A percentile compares a stretch with the other conserved stretches of the same genome.
These are phyloP conservation scores for Polyplosphaeria fusca DNA, from an alignment of 495 filamentous ascomycete species.

Conservation along the genomic window DNA sequence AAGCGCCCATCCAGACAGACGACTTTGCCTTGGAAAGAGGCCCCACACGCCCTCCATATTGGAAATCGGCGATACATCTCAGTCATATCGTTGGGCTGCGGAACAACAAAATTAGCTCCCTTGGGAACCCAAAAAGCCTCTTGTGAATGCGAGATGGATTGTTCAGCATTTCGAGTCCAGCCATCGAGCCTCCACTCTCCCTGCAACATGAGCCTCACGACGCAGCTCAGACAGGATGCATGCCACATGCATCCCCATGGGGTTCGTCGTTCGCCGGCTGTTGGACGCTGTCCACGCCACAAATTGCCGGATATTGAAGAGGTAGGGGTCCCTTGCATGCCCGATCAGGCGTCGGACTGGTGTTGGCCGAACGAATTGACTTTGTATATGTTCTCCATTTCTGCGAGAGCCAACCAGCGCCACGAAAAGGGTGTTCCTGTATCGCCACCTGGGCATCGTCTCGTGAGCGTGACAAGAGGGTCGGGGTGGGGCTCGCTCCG, in stretches of 20 bases:
- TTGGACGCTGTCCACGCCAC: background rate
- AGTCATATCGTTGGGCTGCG: too few relatives aligned
- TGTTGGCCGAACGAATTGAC: background rate
- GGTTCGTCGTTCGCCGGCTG: background rate
- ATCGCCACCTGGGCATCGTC: background rate
- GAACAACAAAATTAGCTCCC: too few relatives aligned
- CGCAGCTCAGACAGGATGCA: background rate
- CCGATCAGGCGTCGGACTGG: background rate
- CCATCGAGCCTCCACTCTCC: background rate
- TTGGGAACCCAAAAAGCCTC: too few relatives aligned
- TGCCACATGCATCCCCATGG: background rate
- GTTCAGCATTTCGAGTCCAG: slow-evolving; percentile 6
- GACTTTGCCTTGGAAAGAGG: too few relatives aligned
- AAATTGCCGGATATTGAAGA: slow-evolving; percentile 12
- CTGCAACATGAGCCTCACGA: background rate
- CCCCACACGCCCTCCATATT: too few relatives aligned
- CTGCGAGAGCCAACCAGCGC: background rate
- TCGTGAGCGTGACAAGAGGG: background rate
- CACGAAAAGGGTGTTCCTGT: background rate
- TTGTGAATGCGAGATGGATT: too few relatives aligned
- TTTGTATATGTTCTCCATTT: too few relatives aligned
- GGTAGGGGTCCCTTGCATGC: background rate
- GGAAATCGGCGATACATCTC: too few relatives aligned
- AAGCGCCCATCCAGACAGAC: too few relatives aligned
- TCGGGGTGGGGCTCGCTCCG: background rate